Percentiles rank a stretch among this genome's conserved stretches.
Evolutionary conservation across 140 eudicot genomes (phyloP).

Genomic region (Erigeron philadelphicus): DNA sequence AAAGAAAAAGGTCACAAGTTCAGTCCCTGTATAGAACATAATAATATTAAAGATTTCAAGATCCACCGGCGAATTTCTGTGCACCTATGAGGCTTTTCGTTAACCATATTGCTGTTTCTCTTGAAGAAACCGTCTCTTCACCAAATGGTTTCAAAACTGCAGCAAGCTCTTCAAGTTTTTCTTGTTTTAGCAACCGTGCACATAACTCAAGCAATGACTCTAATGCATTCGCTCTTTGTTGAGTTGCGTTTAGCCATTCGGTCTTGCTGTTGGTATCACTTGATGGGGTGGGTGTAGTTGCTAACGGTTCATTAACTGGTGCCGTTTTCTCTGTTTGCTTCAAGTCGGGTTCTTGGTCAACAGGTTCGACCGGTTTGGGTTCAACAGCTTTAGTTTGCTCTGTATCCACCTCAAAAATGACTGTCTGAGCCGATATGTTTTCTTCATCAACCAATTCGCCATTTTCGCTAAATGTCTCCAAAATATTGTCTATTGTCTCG

Average conservation of each 20-base stretch:
- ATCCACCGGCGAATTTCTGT: slow-evolving; percentile 47
- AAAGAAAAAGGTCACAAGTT: not conserved
- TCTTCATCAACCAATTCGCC: slow-evolving; percentile 38
- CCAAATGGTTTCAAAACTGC: slow-evolving; percentile 91
- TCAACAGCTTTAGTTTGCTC: slow-evolving; percentile 33
- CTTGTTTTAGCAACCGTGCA: slow-evolving; percentile 78
- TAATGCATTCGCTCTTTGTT: slow-evolving; percentile 76
- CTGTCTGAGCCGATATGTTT: slow-evolving; percentile 23
- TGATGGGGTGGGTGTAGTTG: slow-evolving; percentile 22
- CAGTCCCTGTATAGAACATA: slow-evolving; percentile 3
- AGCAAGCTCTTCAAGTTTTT: slow-evolving; percentile 73
- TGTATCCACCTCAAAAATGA: slow-evolving; percentile 30
- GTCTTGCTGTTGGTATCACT: slow-evolving; percentile 34
- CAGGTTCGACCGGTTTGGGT: slow-evolving; percentile 21
- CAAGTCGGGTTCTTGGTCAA: slow-evolving; percentile 17
- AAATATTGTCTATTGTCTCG: slow-evolving; percentile 20
- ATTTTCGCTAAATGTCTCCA: slow-evolving; percentile 26
- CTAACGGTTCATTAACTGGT: slow-evolving; percentile 26
- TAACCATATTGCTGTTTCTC: slow-evolving; percentile 97
- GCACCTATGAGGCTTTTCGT: slow-evolving; percentile 79
- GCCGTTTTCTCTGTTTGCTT: slow-evolving; percentile 33
- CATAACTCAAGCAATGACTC: slow-evolving; percentile 86
- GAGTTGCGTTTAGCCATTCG: slow-evolving; percentile 49
- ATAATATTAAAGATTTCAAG: slow-evolving; percentile 22
- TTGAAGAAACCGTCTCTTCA: slow-evolving; percentile 77